Base-by-base conservation (phyloP, 2,329 filamentous ascomycete genomes). In the Pseudocercospora fuligena region DNA sequence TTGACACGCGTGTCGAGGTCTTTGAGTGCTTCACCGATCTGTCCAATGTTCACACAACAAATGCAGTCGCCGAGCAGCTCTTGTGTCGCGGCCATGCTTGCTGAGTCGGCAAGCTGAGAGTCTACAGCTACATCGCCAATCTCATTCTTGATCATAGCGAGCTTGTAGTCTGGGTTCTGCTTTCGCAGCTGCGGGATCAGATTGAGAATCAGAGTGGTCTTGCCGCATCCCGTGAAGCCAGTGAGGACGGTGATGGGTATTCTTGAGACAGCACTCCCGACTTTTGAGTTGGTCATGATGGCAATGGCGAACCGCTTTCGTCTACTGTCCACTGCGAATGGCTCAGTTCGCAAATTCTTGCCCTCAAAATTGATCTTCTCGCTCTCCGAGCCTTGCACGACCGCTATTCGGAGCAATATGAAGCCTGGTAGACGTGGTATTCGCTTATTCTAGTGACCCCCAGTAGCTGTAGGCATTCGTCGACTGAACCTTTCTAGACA, bases 31-130 rank as follows among this genome's bases (percentile, higher is more conserved):
- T 91, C 89, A 66, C 88, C 88, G 7, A 99, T 88, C 79, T 97
- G 92, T 16, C 95, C 95, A 67, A 99, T 94, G 27, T 98, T 90
- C 78, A 98, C 98, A 83, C 95, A 99, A 87, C 95, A 99, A 80
- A 99, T 98, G 82, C 95, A 98, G 72, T 94, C 95, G 78, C 97
- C 97, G 62, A 99, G 89, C 0, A 99, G 86, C 80, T 99, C 95
- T 74, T 92, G 91, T 4, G 97, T 94, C 63, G 93, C 94, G 0
- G 92, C 90, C 72, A 99, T 93, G 69, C 94, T 89, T 59, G 88
- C 88, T 14, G 91, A 91, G 0, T 91, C 86, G 16, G 95, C 94
- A 31, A 99, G 90, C 78, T 97, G 92, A 1, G 92, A 95, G 83
- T 99, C 95, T 77, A 99, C 86, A 40, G 93, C 94, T 49, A 99